Percentiles rank a stretch among this genome's conserved stretches.
These are phyloP conservation scores for Yarrowia sp. DNA, from an alignment of 805 yeast species.

Conservation along the genomic window DNA sequence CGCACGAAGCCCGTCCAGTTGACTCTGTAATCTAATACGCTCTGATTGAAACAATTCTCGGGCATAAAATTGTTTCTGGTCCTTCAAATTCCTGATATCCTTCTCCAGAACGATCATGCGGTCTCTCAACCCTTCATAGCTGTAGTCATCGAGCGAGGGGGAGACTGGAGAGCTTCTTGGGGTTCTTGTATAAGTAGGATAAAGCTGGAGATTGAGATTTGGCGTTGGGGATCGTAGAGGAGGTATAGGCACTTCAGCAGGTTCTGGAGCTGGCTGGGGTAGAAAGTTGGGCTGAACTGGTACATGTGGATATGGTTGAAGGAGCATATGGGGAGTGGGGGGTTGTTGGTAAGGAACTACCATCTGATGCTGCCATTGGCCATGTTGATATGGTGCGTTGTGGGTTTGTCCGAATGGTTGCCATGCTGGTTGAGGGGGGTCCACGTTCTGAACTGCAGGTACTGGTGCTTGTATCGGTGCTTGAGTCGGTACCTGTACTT, in stretches of 20 bases:
- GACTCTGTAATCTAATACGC: not conserved
- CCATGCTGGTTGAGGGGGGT: not conserved
- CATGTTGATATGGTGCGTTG: not conserved
- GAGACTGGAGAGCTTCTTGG: not conserved
- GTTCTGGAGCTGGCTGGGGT: not conserved
- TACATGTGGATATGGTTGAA: not conserved
- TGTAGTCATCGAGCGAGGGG: not conserved
- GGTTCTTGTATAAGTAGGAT: not conserved
- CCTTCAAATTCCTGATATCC: not conserved
- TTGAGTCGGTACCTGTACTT: not conserved
- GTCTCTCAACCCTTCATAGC: not conserved
- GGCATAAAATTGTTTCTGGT: not conserved
- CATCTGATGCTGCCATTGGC: not conserved
- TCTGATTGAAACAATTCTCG: not conserved
- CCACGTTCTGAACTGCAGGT: not conserved
- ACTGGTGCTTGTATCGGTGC: not conserved
- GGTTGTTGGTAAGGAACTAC: not conserved
- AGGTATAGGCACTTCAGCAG: not conserved
- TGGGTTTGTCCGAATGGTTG: not conserved
- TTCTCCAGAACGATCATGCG: not conserved
- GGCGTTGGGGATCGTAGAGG: not conserved
- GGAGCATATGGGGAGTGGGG: not conserved
- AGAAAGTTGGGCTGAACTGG: not conserved
- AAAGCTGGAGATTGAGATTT: not conserved
- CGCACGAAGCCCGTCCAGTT: not conserved